Conservation (phyloP, 352 stramenopile species). For the Pythium vanterpoolii region DNA sequence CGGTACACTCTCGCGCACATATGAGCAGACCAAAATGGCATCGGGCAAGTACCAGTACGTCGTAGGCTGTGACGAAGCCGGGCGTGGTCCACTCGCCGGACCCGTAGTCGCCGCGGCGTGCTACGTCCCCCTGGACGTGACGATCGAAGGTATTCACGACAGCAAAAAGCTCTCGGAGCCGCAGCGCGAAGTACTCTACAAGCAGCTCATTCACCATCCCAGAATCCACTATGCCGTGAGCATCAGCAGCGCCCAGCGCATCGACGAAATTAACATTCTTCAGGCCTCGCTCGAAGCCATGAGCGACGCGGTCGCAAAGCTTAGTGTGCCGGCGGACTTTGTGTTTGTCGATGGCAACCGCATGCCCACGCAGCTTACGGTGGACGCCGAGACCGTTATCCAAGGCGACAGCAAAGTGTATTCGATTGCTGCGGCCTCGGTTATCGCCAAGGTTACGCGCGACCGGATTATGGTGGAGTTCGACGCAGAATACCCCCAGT, state of each 20-base stretch:
- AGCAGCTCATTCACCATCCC: conserved; percentile 76
- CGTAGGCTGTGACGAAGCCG: conserved; percentile 96
- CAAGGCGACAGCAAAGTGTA: conserved; percentile 96
- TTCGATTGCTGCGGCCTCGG: conserved; percentile 96
- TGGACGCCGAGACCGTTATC: conserved; percentile 89
- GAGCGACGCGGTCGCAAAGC: conserved; percentile 78
- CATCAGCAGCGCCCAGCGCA: conserved; percentile 71
- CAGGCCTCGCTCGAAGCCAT: conserved; percentile 97
- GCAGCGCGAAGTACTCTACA: conserved; percentile 90
- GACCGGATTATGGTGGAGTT: conserved; percentile 97
- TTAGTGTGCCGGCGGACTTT: conserved; percentile 55
- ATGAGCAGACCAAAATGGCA: conserved; percentile 44
- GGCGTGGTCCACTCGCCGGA: conserved; percentile 92
- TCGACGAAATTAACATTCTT: conserved; percentile 99
- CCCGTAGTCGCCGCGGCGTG: conserved; percentile 82
- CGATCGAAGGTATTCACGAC: conserved; percentile 89
- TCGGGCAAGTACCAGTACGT: conserved; percentile 64
- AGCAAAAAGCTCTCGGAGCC: conserved; percentile 95
- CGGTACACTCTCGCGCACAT: conserved; percentile 54
- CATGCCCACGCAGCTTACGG: conserved; percentile 85
- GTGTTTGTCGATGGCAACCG: conserved; percentile 96
- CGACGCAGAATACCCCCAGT: conserved; percentile 91
- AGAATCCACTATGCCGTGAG: conserved; percentile 88
- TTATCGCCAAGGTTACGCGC: conserved; percentile 98
- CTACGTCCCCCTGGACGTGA: conserved; percentile 71